Evolutionary conservation across 2,329 filamentous ascomycete genomes (phyloP).

Genomic region (Fusarium algeriense): DNA sequence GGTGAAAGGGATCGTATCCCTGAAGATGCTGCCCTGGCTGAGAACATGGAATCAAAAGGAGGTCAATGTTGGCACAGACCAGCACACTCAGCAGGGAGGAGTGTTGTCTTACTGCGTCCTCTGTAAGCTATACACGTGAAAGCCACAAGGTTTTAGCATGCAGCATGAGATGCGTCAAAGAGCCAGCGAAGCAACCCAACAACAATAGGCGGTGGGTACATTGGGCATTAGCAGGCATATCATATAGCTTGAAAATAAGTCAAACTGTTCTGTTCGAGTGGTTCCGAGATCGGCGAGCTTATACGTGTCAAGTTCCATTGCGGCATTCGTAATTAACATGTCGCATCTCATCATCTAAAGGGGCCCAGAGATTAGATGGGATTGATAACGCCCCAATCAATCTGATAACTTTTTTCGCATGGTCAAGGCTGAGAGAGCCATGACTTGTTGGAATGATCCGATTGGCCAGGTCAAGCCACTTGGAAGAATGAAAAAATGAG

Average conservation of each 20-base stretch:
- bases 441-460: conserved; percentile 26
- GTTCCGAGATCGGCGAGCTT: conserved; percentile 40
- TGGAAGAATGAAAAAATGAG: conserved; percentile 14
- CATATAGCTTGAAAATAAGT: background rate
- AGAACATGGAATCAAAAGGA: conserved; percentile 20
- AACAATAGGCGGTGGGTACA: conserved; percentile 10
- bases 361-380: conserved; percentile 47
- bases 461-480: conserved; percentile 30
- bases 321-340: conserved; percentile 5
- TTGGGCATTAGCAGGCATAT: conserved; percentile 4
- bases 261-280: background rate
- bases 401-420: conserved; percentile 34
- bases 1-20: conserved; percentile 33
- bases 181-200: conserved; percentile 17
- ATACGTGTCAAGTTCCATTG: background rate
- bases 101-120: conserved; percentile 23
- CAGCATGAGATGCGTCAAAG: conserved; percentile 10
- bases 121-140: conserved; percentile 4
- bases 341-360: conserved; percentile 23
- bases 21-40: conserved; percentile 4
- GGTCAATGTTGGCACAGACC: conserved; percentile 24
- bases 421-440: conserved; percentile 17
- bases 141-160: conserved; percentile 4
- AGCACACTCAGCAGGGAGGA: conserved; percentile 17
- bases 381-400: conserved; percentile 45